Conservation (phyloP, 129 eudicot genomes). For the Artemisia argyi region DNA sequence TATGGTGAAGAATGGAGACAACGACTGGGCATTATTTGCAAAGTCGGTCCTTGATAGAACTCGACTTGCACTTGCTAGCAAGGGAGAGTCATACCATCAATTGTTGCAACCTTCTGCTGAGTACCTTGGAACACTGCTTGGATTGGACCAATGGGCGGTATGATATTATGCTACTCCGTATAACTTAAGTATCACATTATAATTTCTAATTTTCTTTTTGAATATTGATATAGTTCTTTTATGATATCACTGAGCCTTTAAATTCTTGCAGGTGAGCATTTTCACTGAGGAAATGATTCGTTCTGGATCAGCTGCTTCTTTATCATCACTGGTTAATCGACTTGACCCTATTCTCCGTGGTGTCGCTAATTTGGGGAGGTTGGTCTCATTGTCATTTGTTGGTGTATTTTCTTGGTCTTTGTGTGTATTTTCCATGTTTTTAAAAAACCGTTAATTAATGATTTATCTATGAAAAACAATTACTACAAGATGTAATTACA, state of each 20-base stretch:
- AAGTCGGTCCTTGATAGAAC: constrained; percentile 97
- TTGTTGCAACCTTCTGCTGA: constrained; percentile 97
- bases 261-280: constrained; percentile 66
- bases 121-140: constrained; percentile 91
- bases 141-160: constrained; percentile 89
- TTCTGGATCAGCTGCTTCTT: constrained; percentile 98
- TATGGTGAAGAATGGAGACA: constrained; percentile 57
- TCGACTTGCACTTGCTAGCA: constrained; percentile 91
- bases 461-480: too few species aligned
- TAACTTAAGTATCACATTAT: background rate
- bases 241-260: background rate
- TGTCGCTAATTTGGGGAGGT: constrained; percentile 96
- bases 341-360: constrained; percentile 91
- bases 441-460: too few species aligned
- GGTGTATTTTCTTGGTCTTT: background rate
- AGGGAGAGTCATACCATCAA: constrained; percentile 87
- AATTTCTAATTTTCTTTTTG: background rate
- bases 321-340: constrained; percentile 90
- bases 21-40: constrained; percentile 91
- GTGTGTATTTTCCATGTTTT: too few species aligned
- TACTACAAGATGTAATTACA: too few species aligned
- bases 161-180: constrained; percentile 11
- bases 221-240: constrained; percentile 4
- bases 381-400: constrained; percentile 22
- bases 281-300: constrained; percentile 96